Conservation (phyloP, 202 grass and related monocot genomes). For the Bolboschoenoplectus hybrid region DNA sequence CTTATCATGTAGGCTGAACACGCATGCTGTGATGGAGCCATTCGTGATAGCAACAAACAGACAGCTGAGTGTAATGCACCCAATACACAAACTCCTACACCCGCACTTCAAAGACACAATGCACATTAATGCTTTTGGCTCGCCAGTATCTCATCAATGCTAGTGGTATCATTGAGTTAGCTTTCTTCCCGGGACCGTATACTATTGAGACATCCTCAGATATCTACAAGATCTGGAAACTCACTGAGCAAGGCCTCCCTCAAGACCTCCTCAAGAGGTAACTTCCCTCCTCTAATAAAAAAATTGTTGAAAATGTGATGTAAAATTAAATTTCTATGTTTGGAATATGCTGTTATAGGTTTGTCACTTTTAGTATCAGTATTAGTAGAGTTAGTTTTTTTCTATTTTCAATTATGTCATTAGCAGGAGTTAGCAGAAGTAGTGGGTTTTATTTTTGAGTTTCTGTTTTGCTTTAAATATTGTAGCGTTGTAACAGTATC, state of each 20-base stretch:
- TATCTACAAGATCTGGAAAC: slow-evolving; percentile 81
- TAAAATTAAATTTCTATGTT: too few relatives aligned
- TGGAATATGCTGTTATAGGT: too few relatives aligned
- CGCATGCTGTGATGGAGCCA: slow-evolving; percentile 77
- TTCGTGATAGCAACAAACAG: slow-evolving; percentile 75
- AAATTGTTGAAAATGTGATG: too few relatives aligned
- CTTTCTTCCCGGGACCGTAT: slow-evolving; percentile 59
- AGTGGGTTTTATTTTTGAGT: too few relatives aligned
- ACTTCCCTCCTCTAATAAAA: neutral
- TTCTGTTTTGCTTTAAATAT: too few relatives aligned
- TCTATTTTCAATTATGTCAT: too few relatives aligned
- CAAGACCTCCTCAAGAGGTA: slow-evolving; percentile 80
- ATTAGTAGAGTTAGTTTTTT: too few relatives aligned
- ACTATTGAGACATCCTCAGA: slow-evolving; percentile 57
- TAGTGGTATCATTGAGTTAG: slow-evolving; percentile 57
- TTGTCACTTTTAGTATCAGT: too few relatives aligned
- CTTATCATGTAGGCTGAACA: slow-evolving; percentile 62
- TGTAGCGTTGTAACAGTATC: too few relatives aligned
- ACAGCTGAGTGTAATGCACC: slow-evolving; percentile 71
- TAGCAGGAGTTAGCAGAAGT: too few relatives aligned
- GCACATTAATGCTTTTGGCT: slow-evolving; percentile 80
- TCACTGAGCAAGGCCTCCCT: slow-evolving; percentile 69
- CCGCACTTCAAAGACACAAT: slow-evolving; percentile 87
- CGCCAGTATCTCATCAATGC: slow-evolving; percentile 68
- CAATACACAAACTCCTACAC: slow-evolving; percentile 72